A percentile compares a stretch with the other conserved stretches of the same genome.
Conservation (phyloP, 2,329 filamentous ascomycete genomes). For the Pseudogymnoascus destructans region DNA sequence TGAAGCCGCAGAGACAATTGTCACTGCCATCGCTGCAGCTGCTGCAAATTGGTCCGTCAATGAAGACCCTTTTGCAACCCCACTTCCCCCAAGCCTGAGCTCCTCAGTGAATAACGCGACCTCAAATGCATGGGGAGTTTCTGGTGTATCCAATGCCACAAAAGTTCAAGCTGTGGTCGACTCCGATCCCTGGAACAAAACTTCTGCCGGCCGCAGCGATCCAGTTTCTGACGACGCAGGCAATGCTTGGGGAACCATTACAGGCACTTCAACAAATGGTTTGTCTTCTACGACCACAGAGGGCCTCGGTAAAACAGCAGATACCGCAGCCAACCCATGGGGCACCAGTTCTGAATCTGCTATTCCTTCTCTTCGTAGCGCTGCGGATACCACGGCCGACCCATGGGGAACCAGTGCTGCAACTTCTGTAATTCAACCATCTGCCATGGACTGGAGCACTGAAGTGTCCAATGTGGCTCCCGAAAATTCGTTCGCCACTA, state of each 20-base stretch:
- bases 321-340: background rate
- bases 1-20: background rate
- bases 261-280: background rate
- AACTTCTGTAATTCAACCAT: background rate
- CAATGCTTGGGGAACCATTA: background rate
- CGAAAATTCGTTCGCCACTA: background rate
- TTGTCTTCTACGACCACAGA: background rate
- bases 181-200: background rate
- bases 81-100: background rate
- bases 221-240: background rate
- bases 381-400: background rate
- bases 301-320: background rate
- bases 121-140: background rate
- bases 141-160: background rate
- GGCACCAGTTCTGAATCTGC: background rate
- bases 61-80: background rate
- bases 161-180: background rate
- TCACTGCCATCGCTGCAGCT: background rate
- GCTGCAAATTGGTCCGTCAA: background rate
- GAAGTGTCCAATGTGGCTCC: background rate
- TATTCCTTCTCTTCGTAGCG: background rate
- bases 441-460: background rate
- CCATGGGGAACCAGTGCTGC: background rate
- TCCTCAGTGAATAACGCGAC: background rate
- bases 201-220: background rate